phyloP scores from a whole-genome alignment of 345 rosid species.

The Eutrema heterophyllum region DNA sequence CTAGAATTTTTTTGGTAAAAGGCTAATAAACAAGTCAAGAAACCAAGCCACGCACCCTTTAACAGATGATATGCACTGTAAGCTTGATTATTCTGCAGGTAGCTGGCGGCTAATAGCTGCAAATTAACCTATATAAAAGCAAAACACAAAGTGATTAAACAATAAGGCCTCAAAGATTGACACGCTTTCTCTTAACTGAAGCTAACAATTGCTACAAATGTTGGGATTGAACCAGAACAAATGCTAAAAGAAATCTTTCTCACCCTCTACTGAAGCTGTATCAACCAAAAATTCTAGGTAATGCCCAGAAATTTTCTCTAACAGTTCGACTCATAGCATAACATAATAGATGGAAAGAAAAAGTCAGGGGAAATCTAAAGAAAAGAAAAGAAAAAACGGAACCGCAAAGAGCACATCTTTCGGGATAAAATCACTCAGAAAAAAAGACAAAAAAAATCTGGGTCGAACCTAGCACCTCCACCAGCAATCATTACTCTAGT shows the following conservation, averaged over 20 bases:
- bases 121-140: slow-evolving; percentile 56
- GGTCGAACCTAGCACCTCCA: too few species aligned
- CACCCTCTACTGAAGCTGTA: not conserved
- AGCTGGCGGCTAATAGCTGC: slow-evolving; percentile 80
- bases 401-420: too few species aligned
- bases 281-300: too few species aligned
- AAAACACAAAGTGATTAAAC: slow-evolving; percentile 7
- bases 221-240: not conserved
- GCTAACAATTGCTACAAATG: not conserved
- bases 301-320: too few species aligned
- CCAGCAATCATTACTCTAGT: too few species aligned
- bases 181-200: not conserved
- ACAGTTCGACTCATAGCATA: too few species aligned
- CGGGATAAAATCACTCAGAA: too few species aligned
- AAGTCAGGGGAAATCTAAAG: slow-evolving; percentile 4
- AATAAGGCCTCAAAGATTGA: not conserved
- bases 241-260: not conserved
- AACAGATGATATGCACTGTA: slow-evolving; percentile 82
- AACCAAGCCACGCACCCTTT: slow-evolving; percentile 50
- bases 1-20: not conserved
- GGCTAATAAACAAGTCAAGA: not conserved
- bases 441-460: too few species aligned
- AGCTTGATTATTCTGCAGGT: slow-evolving; percentile 90
- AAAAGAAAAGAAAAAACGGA: too few species aligned
- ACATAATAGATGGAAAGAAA: not conserved